Evolutionary conservation across 768 basidiomycete genomes (phyloP), one percentile per base, ranked within the genome.

Genomic region (Cytidiella melzeri): DNA sequence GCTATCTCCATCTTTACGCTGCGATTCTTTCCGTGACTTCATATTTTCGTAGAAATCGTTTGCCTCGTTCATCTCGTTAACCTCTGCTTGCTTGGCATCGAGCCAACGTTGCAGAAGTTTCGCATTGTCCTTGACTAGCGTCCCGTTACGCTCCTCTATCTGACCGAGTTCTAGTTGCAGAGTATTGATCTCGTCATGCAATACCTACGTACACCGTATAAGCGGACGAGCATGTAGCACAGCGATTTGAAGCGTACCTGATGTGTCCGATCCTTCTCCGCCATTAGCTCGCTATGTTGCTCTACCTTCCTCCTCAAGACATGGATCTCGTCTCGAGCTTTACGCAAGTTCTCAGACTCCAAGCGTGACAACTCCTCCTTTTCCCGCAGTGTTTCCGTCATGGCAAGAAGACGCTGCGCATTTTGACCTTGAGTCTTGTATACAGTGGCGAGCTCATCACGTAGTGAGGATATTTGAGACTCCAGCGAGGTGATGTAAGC

Each of bases 341-440:
- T 86, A 51, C 92, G 73, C 23, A 93, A 70, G 57, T 78, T 81
- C 63, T 96, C 93, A 2, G 85, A 75, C 52, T 94, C 84, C 36
- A 87, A 75, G 51, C 92, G 77, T 3, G 87, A 81, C 27, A 86
- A 64, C 56, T 97, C 94, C 61, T 97, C 94, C 66, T 92, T 87
- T 66, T 94, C 93, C 43, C 92, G 83, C 6, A 98, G 74, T 1
- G 91, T 92, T 67, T 99, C 96, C 53, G 91, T 94, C 84, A 99
- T 92, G 3, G 87, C 79, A 12, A 99, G 74, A 6, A 95, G 78
- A 34, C 92, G 80, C 64, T 96, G 94, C 1, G 93, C 89, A 65
- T 96, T 95, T 68, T 95, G 92, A 3, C 91, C 89, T 55, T 98
- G 94, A 0, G 92, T 90, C 67, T 95, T 94, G 74, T 98, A 99